Conservation (phyloP, 345 rosid genomes). For the Rubroshorea leprosula region DNA sequence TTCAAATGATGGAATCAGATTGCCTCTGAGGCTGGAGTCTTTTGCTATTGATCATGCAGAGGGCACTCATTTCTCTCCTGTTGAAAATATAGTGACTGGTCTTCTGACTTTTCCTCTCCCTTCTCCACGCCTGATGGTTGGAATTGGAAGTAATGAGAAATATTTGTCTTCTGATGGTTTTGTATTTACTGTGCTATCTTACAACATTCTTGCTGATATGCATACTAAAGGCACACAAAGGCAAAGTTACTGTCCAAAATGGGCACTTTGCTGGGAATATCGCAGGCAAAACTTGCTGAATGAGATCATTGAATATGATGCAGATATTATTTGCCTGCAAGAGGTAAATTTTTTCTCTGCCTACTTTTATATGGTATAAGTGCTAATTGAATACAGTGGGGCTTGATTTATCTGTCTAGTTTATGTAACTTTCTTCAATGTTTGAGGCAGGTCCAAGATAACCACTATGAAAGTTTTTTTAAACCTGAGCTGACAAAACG, state of each 20-base stretch:
- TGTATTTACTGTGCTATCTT: constrained; percentile 48
- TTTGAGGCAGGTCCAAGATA: constrained; percentile 35
- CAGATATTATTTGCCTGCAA: constrained; percentile 62
- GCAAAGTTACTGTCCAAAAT: constrained; percentile 37
- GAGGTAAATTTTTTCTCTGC: constrained; percentile 35
- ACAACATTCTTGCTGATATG: constrained; percentile 41
- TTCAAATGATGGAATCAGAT: not conserved
- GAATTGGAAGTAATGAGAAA: not conserved
- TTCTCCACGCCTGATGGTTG: constrained; percentile 9
- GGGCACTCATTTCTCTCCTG: not conserved
- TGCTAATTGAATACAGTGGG: not conserved
- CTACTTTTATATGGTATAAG: not conserved
- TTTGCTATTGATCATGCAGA: not conserved
- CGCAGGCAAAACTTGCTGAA: constrained; percentile 48
- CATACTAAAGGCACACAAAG: constrained; percentile 29
- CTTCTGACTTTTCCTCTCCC: constrained; percentile 7
- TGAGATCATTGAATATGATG: constrained; percentile 49
- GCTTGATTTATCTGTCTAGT: no score
- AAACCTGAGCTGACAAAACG: constrained; percentile 29
- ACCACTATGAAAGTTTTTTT: constrained; percentile 37
- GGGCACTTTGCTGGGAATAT: constrained; percentile 58
- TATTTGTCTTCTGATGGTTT: constrained; percentile 29
- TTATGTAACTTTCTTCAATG: not conserved
- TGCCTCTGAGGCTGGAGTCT: constrained; percentile 8
- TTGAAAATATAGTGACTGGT: constrained; percentile 1